Evolutionary conservation across 768 basidiomycete genomes (phyloP), one percentile per base, ranked within the genome.

Genomic region (Mycena rosella): DNA sequence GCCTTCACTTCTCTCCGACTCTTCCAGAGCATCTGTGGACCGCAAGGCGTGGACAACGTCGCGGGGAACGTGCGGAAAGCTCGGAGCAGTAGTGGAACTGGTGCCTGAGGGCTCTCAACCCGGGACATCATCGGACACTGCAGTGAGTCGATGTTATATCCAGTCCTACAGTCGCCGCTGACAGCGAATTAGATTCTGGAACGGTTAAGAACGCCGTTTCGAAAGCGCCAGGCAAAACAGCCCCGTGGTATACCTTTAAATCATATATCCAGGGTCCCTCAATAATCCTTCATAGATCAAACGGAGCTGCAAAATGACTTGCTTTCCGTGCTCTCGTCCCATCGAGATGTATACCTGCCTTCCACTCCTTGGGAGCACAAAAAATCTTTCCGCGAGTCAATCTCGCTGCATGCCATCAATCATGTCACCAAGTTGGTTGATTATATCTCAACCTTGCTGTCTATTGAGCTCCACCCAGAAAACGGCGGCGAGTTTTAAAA

Each of bases 401-500:
- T 91, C 4, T 82, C 93, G 3, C 79, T 97, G 5, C 96, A 99
- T 77, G 87, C 88, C 3, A 77, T 98, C 59, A 95, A 98, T 74
- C 98, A 99, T 80, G 85, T 96, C 60, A 88, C 90, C 60, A 98
- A 93, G 98, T 97, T 74, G 64, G 84, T 64, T n/a, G 32, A 27
- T 64, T 18, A 24, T 24, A 24, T 29, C 65, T 61, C 40, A 10
- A 9, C 27, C 38, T 32, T n/a, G 29, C 30, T 36, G 64, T 30
- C 45, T 32, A 44, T 10, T 71, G 63, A 60, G n/a, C 38, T 7
- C 36, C 42, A 14, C 22, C 2, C 73, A 99, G 96, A 84, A 98
- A 96, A 73, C 94, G 97, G 24, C 90, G 93, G 20, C 87, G 89
- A 11, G 86, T 99, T 36, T 83, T 98, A 2, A 96, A 96, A 78